Base-by-base conservation (phyloP, 2,329 filamentous ascomycete genomes). In the Polychaeton citri region DNA sequence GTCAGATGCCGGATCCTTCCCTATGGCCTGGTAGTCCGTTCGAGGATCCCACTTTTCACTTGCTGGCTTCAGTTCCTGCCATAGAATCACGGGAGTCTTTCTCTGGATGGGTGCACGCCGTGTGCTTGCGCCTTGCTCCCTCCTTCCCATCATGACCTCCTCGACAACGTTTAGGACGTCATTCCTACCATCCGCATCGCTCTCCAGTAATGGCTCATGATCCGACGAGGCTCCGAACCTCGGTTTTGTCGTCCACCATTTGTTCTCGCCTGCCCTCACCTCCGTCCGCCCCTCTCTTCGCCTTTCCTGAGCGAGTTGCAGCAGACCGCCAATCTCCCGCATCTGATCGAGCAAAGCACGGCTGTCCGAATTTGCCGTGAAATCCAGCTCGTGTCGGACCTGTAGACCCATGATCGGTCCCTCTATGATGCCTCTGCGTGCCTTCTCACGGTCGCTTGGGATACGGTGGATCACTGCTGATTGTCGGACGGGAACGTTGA, bases 301-400 rank as follows among this genome's bases (percentile, higher is more conserved):
- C 24, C 74, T 64, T 51, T 78, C 72, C 50, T 78, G 72, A 2
- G 74, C 74, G 2, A 75, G 50, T 15, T 73, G 58, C 10, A 79
- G 55, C 53, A 76, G 57, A 2, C 64, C 68, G 4, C 70, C 72
- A 3, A 75, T 54, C 46, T 79, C 74, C 36, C 72, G 64, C 41
- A 74, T 61, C 6, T 69, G 44, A 47, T 78, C 73, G 34, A 75
- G 62, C 12, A 62, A 50, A 9, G 52, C 40, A 31, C 48, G 49
- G 9, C 34, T 40, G 18, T 39, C 37, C 30, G 18, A 35, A 4
- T 55, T 58, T 8, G 49, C 30, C 8, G 64, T 65, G 50, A 77
- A 77, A 4, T 60, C 58, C 2, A 65, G 69, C 39, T 76, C 72
- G 8, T 63, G 57, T 18, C 73, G 62, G 45, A 67, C 71, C 45